Conservation (phyloP, 345 rosid genomes). For the Jatropha curcas region DNA sequence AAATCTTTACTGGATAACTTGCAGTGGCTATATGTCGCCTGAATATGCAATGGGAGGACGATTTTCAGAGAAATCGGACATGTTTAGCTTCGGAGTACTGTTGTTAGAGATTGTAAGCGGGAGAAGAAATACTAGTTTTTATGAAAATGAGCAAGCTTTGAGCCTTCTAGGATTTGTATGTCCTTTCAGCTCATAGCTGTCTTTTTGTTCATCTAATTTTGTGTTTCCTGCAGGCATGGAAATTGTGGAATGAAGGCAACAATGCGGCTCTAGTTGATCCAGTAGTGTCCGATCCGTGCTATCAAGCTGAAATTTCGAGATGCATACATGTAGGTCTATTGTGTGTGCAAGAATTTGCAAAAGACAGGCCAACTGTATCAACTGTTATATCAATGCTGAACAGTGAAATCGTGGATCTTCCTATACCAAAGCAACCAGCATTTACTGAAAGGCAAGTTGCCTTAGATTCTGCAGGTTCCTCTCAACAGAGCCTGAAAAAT, state of each 20-base stretch:
- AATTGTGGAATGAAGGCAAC: slow-evolving; percentile 16
- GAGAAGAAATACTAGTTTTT: slow-evolving; percentile 8
- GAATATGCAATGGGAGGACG: slow-evolving; percentile 28
- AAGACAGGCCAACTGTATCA: slow-evolving; percentile 13
- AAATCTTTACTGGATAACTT: neutral
- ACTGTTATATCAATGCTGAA: slow-evolving; percentile 14
- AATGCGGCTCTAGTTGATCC: neutral
- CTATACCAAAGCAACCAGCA: slow-evolving; percentile 14
- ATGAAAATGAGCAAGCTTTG: neutral
- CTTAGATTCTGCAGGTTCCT: neutral
- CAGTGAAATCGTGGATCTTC: slow-evolving; percentile 20
- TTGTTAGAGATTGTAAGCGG: slow-evolving; percentile 20
- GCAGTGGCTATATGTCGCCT: slow-evolving; percentile 23
- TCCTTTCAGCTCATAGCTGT: neutral
- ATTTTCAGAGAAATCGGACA: slow-evolving; percentile 25
- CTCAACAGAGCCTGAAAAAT: neutral
- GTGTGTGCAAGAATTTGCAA: slow-evolving; percentile 19
- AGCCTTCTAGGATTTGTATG: slow-evolving; percentile 22
- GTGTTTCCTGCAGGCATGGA: slow-evolving; percentile 16
- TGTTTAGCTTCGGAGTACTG: slow-evolving; percentile 21
- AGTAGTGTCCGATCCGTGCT: neutral
- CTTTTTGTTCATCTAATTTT: no score
- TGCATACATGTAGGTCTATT: slow-evolving; percentile 21
- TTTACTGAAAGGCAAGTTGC: neutral
- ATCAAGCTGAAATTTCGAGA: neutral